Base-by-base conservation (phyloP, 495 filamentous ascomycete species). In the Glarea lozoyensis region DNA sequence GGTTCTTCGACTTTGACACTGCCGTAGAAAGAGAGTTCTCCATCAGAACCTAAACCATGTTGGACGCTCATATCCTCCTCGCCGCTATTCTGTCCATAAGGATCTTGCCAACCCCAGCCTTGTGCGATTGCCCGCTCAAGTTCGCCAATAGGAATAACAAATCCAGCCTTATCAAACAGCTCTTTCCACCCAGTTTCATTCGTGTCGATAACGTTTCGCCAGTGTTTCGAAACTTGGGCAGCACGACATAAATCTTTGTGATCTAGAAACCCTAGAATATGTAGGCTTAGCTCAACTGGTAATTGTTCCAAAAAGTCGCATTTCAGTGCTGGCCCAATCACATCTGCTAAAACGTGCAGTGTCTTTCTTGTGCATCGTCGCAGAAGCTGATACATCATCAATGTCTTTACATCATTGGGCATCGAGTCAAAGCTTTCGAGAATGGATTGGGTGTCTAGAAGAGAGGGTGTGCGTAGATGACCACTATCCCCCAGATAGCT, bases 31-130 rank as follows among this genome's bases (percentile, higher is more conserved):
- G 27, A 11, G 18, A 18, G 11, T 17, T 51, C 60, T 56, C 69
- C 56, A 54, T 82, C 55, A 42, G 68, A 47, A 49, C 70, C 57
- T 62, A 27, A 19, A n/a, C 20, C 35, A 21, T 38, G 42, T 45
- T 63, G 51, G 54, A 67, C 45, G 51, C 81, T 83, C 13, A 96
- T 65, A 60, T 98, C 89, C 44, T 76, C 72, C 57, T 98, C 92
- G 40, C 67, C 86, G 35, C 81, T 83, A 49, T 87, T 75, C 6
- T 69, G 58, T 4, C 80, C 86, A 40, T 78, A 76, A 2, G 88
- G 86, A 60, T 86, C 81, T 58, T 97, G 92, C 86, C 90, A 99
- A n/a, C 89, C 92, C 92, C 92, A 99, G n/a, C 92, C 92, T 64
- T 97, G 84, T 21, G 69, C 74, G 40, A 97, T 84, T 11, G 92